Evolutionary conservation across 352 stramenopile species (phyloP), one percentile per base, ranked within the genome.

Genomic region (Phytopythium sindhum): DNA sequence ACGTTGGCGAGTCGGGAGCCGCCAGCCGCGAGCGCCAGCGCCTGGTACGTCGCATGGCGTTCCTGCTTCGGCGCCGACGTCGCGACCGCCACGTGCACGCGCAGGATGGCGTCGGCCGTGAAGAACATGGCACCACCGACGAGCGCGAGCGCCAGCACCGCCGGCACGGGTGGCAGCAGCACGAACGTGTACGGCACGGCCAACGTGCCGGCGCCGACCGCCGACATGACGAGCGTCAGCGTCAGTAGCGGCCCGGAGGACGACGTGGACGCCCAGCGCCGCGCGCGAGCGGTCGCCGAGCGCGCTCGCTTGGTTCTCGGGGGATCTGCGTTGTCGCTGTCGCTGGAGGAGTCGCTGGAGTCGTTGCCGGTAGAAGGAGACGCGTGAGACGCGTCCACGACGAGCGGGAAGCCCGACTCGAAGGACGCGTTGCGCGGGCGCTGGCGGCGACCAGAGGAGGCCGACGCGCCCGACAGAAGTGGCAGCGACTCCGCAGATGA

Each of bases 131-230:
- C 80, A 42, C 69, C 41, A 17, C 80, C 84, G 14, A 90, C 81
- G 23, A 75, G 60, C 33, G 69, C 71, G 41, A 93, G 68, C 45
- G 78, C 61, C 14, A 77, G 31, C 42, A 81, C 60, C 11, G 82
- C 82, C 41, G 84, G 67, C 42, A 63, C 57, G 23, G 80, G 69
- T 44, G 75, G 68, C 56, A 83, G 59, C 54, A 87, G 56, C 51
- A 89, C 68, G 64, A 91, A 88, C 29, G 82, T 91, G 61, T 89
- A 91, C 5, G 82, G 82, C 24, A 91, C 70, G 1, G 78, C 69
- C 64, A 87, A 68, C 57, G 78, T 87, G 12, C 78, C 78, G 11
- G 74, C 75, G 23, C 78, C 77, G 48, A 88, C 83, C 2, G 78
- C 76, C 21, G 78, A 86, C 78, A 88, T 88, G 19, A 88, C 65